Evolutionary conservation across 2,329 filamentous ascomycete species (phyloP), one percentile per base, ranked within the genome.

Genomic region (Aspergillus sojae): DNA sequence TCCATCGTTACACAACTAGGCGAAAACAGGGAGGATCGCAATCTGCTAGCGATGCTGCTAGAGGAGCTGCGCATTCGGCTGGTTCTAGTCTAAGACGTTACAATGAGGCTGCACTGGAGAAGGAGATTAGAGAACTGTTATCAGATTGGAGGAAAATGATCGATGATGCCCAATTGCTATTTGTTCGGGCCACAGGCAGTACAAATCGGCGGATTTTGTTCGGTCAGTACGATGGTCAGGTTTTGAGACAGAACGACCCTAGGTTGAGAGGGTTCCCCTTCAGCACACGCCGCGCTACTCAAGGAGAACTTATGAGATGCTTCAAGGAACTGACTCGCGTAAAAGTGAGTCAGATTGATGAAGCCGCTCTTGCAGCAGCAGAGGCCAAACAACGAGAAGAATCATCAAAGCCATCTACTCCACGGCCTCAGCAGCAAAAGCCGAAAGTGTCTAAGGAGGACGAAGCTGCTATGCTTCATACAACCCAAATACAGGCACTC

Each of bases 21-120:
- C 87, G 95, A 69, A 99, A 99, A 77, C 95, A 99, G 77, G 95
- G 95, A 83, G 95, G 96, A 48, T 90, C 93, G 12, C 95, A 99
- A 77, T 96, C 94, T 3, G 90, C 94, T 32, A 98, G 93, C 76
- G 95, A 99, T 77, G 91, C 92, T 65, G 88, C 94, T n/a, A 97
- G 97, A 75, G 94, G 95, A 16, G 89, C 91, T 54, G 95, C 95
- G 0, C 93, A 98, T 78, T 98, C 95, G 4, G 96, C 94, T 9
- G 95, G 96, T 76, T 92, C 95, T 1, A 91, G 89, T 52, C 81
- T 99, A 62, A 90, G 95, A 80, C 87, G 95, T 23, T 96, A 98
- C 78, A 99, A 99, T 73, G 96, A 99, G 78, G 89, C 91, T 68
- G 94, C 94, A 1, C 82, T 99, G 43, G 89, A 90, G 7, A 90